Evolutionary conservation across 1,284 basidiomycete genomes (phyloP).

Genomic region (Ceratobasidium sp.): DNA sequence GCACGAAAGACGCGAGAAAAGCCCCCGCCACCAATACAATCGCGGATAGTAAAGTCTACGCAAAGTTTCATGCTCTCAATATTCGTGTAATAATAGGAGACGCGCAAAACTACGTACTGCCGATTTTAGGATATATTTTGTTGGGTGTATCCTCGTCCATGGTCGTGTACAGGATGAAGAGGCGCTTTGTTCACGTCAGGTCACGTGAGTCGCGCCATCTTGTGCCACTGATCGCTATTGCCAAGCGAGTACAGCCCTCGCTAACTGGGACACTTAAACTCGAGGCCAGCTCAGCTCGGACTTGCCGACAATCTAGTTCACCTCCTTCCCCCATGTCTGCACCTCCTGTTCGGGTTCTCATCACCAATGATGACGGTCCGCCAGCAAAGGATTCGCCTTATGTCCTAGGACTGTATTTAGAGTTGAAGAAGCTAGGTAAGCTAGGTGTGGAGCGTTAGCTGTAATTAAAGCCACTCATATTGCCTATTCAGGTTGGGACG

Average conservation of each 20-base stretch:
- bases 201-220: slow-evolving; percentile 12
- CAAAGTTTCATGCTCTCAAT: neutral
- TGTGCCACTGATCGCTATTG: neutral
- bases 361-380: slow-evolving; percentile 86
- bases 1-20: slow-evolving; percentile 86
- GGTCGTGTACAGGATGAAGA: slow-evolving; percentile 19
- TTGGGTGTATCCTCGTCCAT: slow-evolving; percentile 17
- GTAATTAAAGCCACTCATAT: slow-evolving; percentile 7
- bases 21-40: slow-evolving; percentile 85
- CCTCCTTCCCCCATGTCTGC: slow-evolving; percentile 13
- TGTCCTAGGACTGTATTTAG: slow-evolving; percentile 80
- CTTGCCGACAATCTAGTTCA: neutral
- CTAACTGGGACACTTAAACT: slow-evolving; percentile 15
- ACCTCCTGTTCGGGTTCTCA: slow-evolving; percentile 40
- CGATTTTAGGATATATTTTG: slow-evolving; percentile 39
- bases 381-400: slow-evolving; percentile 84
- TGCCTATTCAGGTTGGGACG: slow-evolving; percentile 74
- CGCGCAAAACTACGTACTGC: slow-evolving; percentile 16
- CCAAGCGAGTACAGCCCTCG: slow-evolving; percentile 28
- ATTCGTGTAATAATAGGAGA: neutral
- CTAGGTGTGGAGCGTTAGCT: neutral
- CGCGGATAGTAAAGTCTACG: slow-evolving; percentile 54
- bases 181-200: neutral
- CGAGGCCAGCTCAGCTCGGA: neutral
- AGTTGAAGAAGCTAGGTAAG: slow-evolving; percentile 74